Evolutionary conservation across 2,329 filamentous ascomycete species (phyloP).

Genomic region (Aspergillus puulaauensis): DNA sequence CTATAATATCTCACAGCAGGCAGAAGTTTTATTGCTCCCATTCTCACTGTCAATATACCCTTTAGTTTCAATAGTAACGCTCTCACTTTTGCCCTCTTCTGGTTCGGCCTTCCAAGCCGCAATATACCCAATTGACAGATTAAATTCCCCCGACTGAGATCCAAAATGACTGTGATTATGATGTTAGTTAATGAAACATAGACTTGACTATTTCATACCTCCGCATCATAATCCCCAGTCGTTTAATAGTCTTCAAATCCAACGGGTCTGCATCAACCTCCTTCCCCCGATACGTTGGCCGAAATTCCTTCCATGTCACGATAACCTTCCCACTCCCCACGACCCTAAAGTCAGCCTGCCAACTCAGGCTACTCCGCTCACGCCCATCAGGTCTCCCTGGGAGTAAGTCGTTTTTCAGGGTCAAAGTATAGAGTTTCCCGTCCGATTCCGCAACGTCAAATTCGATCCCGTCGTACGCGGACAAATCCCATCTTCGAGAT

Average conservation of each 20-base stretch:
- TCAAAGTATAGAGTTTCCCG: constrained; percentile 70
- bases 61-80: background rate
- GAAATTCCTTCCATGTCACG: constrained; percentile 65
- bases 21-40: background rate
- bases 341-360: constrained; percentile 67
- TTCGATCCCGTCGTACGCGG: constrained; percentile 60
- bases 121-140: constrained; percentile 56
- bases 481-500: constrained; percentile 62
- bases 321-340: constrained; percentile 45
- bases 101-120: constrained; percentile 36
- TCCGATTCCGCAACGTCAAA: constrained; percentile 54
- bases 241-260: constrained; percentile 60
- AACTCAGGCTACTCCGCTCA: constrained; percentile 71
- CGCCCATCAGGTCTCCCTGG: constrained; percentile 58
- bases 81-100: background rate
- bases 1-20: background rate
- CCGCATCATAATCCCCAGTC: constrained; percentile 76
- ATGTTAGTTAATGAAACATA: too few species aligned
- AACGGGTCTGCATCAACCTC: constrained; percentile 62
- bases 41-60: background rate
- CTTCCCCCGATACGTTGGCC: constrained; percentile 71
- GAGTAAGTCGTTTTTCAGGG: constrained; percentile 68
- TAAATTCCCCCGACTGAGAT: constrained; percentile 68
- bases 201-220: constrained; percentile 54
- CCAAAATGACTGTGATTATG: constrained; percentile 67